phyloP scores from a whole-genome alignment of 1,284 basidiomycete genomes.

The Cystobasidium sp. region DNA sequence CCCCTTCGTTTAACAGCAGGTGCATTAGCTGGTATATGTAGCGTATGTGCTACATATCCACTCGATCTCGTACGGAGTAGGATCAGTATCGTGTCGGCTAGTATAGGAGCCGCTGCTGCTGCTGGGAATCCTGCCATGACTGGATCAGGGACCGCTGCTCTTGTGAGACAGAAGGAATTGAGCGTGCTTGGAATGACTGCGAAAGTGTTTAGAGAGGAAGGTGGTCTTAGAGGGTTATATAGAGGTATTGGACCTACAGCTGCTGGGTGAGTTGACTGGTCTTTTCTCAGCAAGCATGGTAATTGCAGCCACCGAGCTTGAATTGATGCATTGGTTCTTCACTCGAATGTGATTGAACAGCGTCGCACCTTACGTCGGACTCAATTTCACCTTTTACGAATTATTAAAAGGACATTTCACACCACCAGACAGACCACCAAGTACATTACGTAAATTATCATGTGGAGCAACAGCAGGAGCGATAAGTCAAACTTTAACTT shows the following conservation, averaged over 20 bases:
- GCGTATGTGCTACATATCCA: slow-evolving; percentile 52
- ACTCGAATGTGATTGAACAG: slow-evolving; percentile 1
- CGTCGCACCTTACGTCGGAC: slow-evolving; percentile 50
- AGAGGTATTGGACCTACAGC: slow-evolving; percentile 57
- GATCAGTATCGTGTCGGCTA: slow-evolving; percentile 53
- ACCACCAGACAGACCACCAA: slow-evolving; percentile 45
- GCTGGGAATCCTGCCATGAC: slow-evolving; percentile 10
- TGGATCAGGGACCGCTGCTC: slow-evolving; percentile 14
- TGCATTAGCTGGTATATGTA: slow-evolving; percentile 50
- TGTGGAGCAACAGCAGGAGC: slow-evolving; percentile 64
- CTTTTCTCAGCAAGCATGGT: no score
- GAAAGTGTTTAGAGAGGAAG: slow-evolving; percentile 58
- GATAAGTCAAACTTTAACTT: slow-evolving; percentile 90
- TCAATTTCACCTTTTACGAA: slow-evolving; percentile 52
- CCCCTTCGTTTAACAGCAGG: slow-evolving; percentile 49
- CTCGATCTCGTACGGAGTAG: slow-evolving; percentile 57
- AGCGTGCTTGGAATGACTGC: slow-evolving; percentile 56
- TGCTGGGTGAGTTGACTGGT: slow-evolving; percentile 43
- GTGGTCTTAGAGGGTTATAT: slow-evolving; percentile 57
- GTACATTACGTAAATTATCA: slow-evolving; percentile 55
- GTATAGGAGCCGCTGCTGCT: slow-evolving; percentile 21
- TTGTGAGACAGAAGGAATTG: slow-evolving; percentile 49
- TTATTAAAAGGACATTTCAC: slow-evolving; percentile 50
- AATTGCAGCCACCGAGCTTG: no score
- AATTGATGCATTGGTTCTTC: no score